These are phyloP conservation scores for Ploettnerulaceae sp. DNA, from an alignment of 2,329 filamentous ascomycete genomes.

Conservation along the genomic window DNA sequence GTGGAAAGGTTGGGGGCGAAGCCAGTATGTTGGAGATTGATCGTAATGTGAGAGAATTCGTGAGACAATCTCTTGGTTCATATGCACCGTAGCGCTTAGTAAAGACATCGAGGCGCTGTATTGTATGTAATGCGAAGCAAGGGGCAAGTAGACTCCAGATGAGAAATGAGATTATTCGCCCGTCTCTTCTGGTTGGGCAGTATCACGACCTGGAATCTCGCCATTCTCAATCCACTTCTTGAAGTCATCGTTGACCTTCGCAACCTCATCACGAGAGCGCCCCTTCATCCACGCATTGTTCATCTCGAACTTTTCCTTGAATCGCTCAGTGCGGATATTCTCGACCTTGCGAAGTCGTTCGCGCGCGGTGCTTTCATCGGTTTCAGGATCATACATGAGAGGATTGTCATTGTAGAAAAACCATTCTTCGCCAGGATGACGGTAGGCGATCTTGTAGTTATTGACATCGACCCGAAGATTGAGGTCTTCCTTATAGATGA, in stretches of 20 bases:
- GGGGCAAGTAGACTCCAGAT: not conserved
- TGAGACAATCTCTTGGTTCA: no score
- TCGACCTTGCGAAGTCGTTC: constrained; percentile 34
- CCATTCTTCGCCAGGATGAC: constrained; percentile 64
- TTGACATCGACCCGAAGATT: constrained; percentile 71
- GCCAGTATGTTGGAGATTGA: no score
- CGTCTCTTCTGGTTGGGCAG: constrained; percentile 3
- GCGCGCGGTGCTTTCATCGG: constrained; percentile 29
- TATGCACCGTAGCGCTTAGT: no score
- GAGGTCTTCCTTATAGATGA: constrained; percentile 62
- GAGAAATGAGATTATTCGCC: not conserved
- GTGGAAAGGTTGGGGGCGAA: no score
- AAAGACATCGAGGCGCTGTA: no score
- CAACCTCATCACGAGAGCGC: constrained; percentile 45
- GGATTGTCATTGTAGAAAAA: constrained; percentile 52
- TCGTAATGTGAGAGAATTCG: no score
- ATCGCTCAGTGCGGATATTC: constrained; percentile 38
- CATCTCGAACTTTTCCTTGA: constrained; percentile 48
- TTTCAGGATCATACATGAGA: constrained; percentile 36
- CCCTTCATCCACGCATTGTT: constrained; percentile 48
- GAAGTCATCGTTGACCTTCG: constrained; percentile 43
- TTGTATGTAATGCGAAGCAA: no score
- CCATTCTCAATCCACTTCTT: constrained; percentile 41
- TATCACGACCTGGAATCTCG: constrained; percentile 16
- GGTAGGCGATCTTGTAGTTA: constrained; percentile 75